A percentile compares a stretch with the other conserved stretches of the same genome.
Conservation (phyloP, 352 stramenopile species). For the Plasmopara halstedii region DNA sequence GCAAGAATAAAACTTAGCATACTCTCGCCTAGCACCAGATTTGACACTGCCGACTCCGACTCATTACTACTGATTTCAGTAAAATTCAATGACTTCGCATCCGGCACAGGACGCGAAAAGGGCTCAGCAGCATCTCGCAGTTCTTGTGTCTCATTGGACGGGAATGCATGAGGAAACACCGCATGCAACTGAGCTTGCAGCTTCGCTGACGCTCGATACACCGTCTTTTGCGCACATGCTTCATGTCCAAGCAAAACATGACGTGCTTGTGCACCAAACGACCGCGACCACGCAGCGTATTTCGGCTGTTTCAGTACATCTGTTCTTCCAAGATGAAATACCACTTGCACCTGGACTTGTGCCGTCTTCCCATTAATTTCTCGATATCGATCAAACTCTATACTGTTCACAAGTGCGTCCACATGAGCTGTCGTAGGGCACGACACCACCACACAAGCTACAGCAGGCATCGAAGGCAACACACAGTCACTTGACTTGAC, state of each 20-base stretch:
- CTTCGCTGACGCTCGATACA: conserved; percentile 62
- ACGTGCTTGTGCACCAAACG: conserved; percentile 48
- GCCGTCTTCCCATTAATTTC: conserved; percentile 7
- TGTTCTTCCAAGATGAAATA: conserved; percentile 48
- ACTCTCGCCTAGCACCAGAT: conserved; percentile 46
- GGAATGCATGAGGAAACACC: conserved; percentile 54
- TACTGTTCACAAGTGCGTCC: conserved; percentile 36
- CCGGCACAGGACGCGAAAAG: conserved; percentile 25
- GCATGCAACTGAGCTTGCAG: conserved; percentile 64
- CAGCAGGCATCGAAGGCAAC: conserved; percentile 45
- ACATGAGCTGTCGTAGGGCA: conserved; percentile 61
- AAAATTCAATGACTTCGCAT: conserved; percentile 2
- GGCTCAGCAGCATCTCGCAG: conserved; percentile 26
- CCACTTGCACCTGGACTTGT: conserved; percentile 41
- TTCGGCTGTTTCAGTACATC: conserved; percentile 48
- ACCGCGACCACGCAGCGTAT: conserved; percentile 48
- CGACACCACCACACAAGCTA: conserved; percentile 41
- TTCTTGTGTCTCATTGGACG: conserved; percentile 44
- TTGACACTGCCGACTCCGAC: conserved; percentile 12
- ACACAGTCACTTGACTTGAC: conserved; percentile 68
- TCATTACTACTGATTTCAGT: conserved; percentile 4
- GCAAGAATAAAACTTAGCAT: conserved; percentile 66
- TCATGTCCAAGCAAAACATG: conserved; percentile 53
- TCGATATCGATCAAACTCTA: conserved; percentile 40
- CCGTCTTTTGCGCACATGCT: conserved; percentile 51